These are phyloP conservation scores for Alternaria arborescens DNA, from an alignment of 2,329 filamentous ascomycete genomes.

Conservation along the genomic window DNA sequence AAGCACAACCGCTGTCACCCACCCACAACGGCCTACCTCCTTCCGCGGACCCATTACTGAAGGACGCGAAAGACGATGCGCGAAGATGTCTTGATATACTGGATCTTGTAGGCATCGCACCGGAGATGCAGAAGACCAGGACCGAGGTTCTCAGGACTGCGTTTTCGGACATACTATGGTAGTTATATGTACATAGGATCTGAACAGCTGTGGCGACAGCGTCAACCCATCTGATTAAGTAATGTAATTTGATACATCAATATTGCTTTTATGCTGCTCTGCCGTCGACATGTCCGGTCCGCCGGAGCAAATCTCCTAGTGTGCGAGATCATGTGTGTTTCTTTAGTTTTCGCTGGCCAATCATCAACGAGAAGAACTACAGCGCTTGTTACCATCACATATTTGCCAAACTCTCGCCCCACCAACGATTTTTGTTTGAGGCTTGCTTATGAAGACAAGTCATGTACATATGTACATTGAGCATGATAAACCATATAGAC, in stretches of 20 bases:
- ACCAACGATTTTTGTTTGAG: no score
- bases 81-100: slow-evolving; percentile 57
- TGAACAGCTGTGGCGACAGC: background rate
- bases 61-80: slow-evolving; percentile 55
- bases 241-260: background rate
- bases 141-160: slow-evolving; percentile 57
- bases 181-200: background rate
- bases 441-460: no score
- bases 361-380: no score
- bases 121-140: slow-evolving; percentile 60
- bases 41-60: slow-evolving; percentile 44
- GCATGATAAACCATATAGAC: no score
- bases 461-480: no score
- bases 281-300: no score
- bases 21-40: slow-evolving; percentile 36
- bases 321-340: no score
- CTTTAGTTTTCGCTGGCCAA: no score
- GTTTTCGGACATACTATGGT: slow-evolving; percentile 53
- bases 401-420: no score
- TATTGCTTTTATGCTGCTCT: background rate
- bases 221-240: background rate
- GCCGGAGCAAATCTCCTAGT: no score
- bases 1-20: slow-evolving; percentile 45
- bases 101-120: slow-evolving; percentile 54
- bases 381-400: no score